These are phyloP conservation scores for Fusarium stilboides DNA, from an alignment of 2,329 filamentous ascomycete species.

Conservation along the genomic window DNA sequence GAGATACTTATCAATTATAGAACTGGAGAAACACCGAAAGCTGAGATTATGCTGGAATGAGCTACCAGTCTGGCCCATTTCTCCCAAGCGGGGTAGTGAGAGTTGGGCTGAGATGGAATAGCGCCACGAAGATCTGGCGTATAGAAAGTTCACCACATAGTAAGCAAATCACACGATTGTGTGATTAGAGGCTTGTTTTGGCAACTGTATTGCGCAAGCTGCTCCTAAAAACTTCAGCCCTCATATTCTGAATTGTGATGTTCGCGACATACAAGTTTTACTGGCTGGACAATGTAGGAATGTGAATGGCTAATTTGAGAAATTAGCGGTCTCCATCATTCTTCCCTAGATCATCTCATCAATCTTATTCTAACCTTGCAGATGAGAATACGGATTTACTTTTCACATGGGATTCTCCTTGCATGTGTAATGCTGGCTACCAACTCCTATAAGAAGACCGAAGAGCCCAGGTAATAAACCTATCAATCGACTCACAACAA, in stretches of 20 bases:
- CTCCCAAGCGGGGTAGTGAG: not conserved
- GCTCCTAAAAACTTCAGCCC: not conserved
- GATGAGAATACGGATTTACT: not conserved
- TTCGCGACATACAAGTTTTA: not conserved
- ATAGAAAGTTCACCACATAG: not conserved
- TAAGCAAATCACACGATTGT: conserved; percentile 4
- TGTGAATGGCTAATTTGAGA: conserved; percentile 11
- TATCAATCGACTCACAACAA: not conserved
- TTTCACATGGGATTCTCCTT: not conserved
- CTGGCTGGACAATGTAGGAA: not conserved
- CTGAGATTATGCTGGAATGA: not conserved
- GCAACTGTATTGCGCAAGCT: not conserved
- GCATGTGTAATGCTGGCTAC: not conserved
- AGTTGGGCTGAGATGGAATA: not conserved
- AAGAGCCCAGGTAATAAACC: not conserved
- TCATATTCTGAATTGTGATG: not conserved
- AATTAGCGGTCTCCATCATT: fast-evolving
- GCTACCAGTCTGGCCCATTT: not conserved
- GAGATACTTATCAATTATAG: too few species aligned
- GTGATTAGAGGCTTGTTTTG: conserved; percentile 7
- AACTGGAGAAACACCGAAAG: too few species aligned
- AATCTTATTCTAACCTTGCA: too few species aligned
- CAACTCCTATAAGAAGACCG: not conserved
- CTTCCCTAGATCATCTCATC: too few species aligned
- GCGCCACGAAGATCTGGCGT: not conserved